Evolutionary conservation across 768 basidiomycete genomes (phyloP).

Genomic region (Pholiota conissans): DNA sequence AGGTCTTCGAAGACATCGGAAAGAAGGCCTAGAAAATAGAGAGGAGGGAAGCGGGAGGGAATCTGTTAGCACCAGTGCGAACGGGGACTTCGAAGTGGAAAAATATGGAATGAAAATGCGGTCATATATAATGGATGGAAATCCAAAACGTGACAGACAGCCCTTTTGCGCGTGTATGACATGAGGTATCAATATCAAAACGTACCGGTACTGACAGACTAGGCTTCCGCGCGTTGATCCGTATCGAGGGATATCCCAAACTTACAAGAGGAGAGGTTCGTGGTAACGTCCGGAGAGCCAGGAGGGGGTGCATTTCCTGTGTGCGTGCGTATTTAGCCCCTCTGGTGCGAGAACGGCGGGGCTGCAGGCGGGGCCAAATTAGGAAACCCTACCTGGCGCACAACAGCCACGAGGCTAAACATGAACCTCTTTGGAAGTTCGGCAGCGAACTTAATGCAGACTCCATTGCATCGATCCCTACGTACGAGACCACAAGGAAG

Average conservation of each 20-base stretch:
- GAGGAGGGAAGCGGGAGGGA: conserved; percentile 22
- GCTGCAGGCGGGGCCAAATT: conserved; percentile 10
- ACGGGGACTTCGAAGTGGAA: conserved; percentile 42
- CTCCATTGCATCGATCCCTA: conserved; percentile 30
- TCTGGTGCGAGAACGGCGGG: conserved; percentile 14
- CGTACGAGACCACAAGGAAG: conserved; percentile 20
- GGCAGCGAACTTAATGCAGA: conserved; percentile 20
- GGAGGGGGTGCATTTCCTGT: conserved; percentile 13
- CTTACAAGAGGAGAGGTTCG: conserved; percentile 12
- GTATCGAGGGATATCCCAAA: conserved; percentile 21
- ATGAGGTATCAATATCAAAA: conserved; percentile 65
- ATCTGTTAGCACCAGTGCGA: conserved; percentile 47
- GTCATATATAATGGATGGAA: conserved; percentile 15
- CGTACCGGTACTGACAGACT: conserved; percentile 40
- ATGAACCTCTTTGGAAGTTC: conserved; percentile 14
- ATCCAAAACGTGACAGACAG: conserved; percentile 39
- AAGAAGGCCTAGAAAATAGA: conserved; percentile 17
- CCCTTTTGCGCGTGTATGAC: conserved; percentile 65
- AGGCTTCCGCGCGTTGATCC: conserved; percentile 39
- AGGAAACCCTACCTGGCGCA: conserved; percentile 15
- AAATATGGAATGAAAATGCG: conserved; percentile 19
- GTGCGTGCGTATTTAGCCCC: conserved; percentile 23
- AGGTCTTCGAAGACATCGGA: conserved; percentile 38
- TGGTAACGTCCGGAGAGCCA: conserved; percentile 10
- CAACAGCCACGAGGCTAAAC: conserved; percentile 22